Base-by-base conservation (phyloP, 1,139 yeast species). In the Hyphopichia fennica region DNA sequence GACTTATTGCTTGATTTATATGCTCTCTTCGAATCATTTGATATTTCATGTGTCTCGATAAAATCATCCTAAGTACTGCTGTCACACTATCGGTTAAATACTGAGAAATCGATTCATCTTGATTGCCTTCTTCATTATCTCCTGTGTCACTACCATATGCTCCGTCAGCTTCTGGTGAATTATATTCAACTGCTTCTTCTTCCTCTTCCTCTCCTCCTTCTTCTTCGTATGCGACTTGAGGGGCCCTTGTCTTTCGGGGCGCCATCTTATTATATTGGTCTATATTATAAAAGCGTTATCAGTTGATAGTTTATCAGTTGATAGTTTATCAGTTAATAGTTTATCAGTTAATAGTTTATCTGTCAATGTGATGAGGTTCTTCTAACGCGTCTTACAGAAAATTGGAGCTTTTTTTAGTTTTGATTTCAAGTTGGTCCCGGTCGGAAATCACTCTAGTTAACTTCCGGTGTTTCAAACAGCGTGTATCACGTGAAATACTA, bases 21-120 rank as follows among this genome's bases (percentile, higher is more conserved):
- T 58, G 58, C 37, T 64, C 70, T 48, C 68, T 54, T 37, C 59
- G 51, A 18, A 63, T 60, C 29, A 53, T 43, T 40, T 55, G 60
- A 6, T 60, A 62, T 37, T 52, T 59, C 23, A 54, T 44, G 34
- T 63, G 69, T 41, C 62, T 54, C 8, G 58, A 45, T 28, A 66
- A 43, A 6, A 63, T 49, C 10, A 58, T 38, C 37, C 70, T 46
- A 2, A 66, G 16, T 23, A 32, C 41, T 30, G 35, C 38, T 11
- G 18, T 35, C 16, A 17, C 15, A 8, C 37, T 31, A 11, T 38
- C 38, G 14, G 34, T 33, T 17, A 7, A n/a, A 23, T 22, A 25
- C 13, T 25, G 14, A 8, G 33, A 27, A 15, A 13, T 16, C 10
- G 16, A 7, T 2, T 15, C 37, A 23, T 32, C 35, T 18, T 17